Conservation (phyloP, 345 rosid species). For the Microthlaspi erraticum region DNA sequence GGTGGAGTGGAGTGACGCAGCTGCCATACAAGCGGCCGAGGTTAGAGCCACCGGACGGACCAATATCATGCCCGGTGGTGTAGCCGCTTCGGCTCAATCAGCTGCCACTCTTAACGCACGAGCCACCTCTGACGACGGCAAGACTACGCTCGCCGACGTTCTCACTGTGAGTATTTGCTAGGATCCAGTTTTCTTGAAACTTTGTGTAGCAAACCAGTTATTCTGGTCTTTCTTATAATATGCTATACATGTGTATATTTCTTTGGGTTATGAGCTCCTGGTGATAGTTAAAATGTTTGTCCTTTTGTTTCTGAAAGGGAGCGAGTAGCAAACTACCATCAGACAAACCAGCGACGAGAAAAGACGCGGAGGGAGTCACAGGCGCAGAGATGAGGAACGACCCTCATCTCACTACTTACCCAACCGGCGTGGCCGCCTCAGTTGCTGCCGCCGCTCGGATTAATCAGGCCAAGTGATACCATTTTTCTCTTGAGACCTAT, state of each 20-base stretch:
- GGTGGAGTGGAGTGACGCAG: constrained; percentile 89
- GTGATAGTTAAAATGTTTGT: background rate
- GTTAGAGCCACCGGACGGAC: constrained; percentile 82
- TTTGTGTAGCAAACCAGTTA: background rate
- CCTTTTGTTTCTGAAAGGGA: constrained; percentile 49
- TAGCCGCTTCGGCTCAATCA: constrained; percentile 77
- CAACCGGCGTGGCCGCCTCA: constrained; percentile 78
- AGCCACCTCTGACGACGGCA: constrained; percentile 48
- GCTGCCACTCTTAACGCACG: constrained; percentile 77
- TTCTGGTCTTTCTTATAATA: background rate
- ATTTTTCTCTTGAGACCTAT: constrained; percentile 1
- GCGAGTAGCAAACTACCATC: constrained; percentile 65
- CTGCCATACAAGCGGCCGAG: constrained; percentile 88
- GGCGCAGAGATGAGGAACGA: constrained; percentile 86
- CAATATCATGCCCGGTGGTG: constrained; percentile 64
- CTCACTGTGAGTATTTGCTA: constrained; percentile 51
- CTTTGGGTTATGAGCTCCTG: background rate
- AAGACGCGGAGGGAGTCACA: constrained; percentile 81
- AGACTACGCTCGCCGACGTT: constrained; percentile 71
- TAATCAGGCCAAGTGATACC: constrained; percentile 52
- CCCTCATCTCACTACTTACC: constrained; percentile 71
- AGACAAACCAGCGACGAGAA: constrained; percentile 65
- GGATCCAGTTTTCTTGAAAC: constrained; percentile 1
- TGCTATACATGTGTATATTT: background rate
- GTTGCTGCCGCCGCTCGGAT: constrained; percentile 82